Base-by-base conservation (phyloP, 140 eudicot species). In the Erigeron philadelphicus region DNA sequence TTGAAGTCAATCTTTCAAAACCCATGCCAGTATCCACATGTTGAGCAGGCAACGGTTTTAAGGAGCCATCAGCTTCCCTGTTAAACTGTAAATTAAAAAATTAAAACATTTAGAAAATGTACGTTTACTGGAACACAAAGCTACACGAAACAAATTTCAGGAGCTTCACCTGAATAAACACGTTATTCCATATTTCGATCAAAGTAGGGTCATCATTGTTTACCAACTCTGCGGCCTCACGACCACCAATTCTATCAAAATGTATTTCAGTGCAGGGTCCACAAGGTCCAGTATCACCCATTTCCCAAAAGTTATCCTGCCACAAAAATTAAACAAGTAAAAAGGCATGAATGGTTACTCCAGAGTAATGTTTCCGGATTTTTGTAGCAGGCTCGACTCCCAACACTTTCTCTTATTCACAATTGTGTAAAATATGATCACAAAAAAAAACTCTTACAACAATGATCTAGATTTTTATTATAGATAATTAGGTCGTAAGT, bases 211-310 rank as follows among this genome's bases (percentile, higher is more conserved):
- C 97, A 52, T 93, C 99, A 67, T 89, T 85, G 75, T 93, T 93
- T 49, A 93, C 99, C 83, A 87, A 75, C 13, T 87, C 74, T 4
- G 99, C 88, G 70, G 86, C 99, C 81, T 93, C 95, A 44, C 99
- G 95, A 18, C 82, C 81, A 9, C 99, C 99, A 58, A 89, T 80
- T 76, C 99, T 84, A 82, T 93, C 99, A 17, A 87, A 93, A 74
- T 93, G 99, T 49, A 93, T 83, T 78, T 93, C 99, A 17, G 99
- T 89, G 75, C 99, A 93, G 45, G 99, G 99, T 76, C 99, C 99
- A 79, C 99, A 93, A 17, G 99, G 99, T 48, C 99, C 99, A 69
- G 99, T 93, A 76, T 93, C 99, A 42, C 99, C 99, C 99, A 93
- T 93, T 87, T 93, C 99, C 99, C 99, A 93, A 61, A 93, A 93